Percentiles rank a stretch among this genome's conserved stretches.
phyloP scores from a whole-genome alignment of 139 green algal genomes.

The Picocystis salinarum region DNA sequence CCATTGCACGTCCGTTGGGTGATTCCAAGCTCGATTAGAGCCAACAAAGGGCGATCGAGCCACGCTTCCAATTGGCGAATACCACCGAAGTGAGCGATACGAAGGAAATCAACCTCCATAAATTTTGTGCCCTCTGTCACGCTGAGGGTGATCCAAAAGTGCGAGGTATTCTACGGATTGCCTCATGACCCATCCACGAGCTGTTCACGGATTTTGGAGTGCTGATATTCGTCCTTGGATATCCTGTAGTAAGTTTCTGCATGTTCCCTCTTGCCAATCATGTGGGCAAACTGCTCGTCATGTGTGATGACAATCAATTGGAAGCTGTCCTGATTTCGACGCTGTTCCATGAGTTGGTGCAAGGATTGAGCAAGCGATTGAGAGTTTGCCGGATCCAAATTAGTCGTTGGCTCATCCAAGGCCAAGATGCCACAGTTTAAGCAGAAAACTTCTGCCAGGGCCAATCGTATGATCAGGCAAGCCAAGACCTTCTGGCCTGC shows the following conservation, averaged over 20 bases:
- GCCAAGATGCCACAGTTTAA: conserved; percentile 94
- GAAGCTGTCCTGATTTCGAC: conserved; percentile 79
- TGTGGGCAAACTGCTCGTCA: conserved; percentile 69
- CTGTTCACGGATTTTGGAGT: conserved; percentile 2
- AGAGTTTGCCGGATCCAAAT: conserved; percentile 72
- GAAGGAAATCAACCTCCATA: no score
- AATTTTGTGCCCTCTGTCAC: no score
- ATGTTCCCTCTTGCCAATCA: conserved; percentile 25
- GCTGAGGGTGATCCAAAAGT: no score
- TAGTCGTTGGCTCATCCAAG: conserved; percentile 96
- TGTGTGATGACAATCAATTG: conserved; percentile 99
- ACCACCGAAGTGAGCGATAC: no score
- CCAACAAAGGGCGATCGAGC: no score
- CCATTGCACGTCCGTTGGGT: no score
- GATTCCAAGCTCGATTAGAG: no score
- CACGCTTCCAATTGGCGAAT: no score
- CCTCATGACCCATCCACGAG: background rate
- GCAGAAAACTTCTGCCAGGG: conserved; percentile 89
- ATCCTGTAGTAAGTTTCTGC: conserved; percentile 29
- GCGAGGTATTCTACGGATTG: no score
- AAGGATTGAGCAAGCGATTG: background rate
- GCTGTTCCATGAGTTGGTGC: conserved; percentile 42
- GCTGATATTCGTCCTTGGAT: conserved; percentile 25
- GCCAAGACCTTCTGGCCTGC: conserved; percentile 95
- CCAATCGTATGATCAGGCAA: conserved; percentile 92